Base-by-base conservation (phyloP, 2,329 filamentous ascomycete species). In the Fonsecaea nubica region DNA sequence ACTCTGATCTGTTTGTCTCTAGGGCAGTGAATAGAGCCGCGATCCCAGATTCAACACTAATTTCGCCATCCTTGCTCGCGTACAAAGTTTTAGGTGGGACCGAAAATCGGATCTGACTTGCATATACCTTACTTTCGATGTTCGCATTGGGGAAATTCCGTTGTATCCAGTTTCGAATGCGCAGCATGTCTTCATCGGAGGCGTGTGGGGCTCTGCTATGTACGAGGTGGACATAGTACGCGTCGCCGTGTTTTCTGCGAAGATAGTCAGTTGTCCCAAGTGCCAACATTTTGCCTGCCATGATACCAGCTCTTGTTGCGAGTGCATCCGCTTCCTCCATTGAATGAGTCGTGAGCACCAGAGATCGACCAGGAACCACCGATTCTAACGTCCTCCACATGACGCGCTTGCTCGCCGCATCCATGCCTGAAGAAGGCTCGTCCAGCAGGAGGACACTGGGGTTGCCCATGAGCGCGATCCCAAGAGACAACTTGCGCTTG, bases 271-370 rank as follows among this genome's bases (percentile, higher is more conserved):
- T 89, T 0, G 89, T 90, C 3, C 93, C 93, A 8, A 95, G 83
- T 0, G 93, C 93, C 25, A 97, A 83, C 92, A 97, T 96, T 36
- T 89, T 85, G 72, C 87, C 86, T 8, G 93, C 92, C 79, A 98
- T 88, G 71, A 98, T 97, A 12, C 92, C 94, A 0, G 91, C 92
- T 1, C 92, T 86, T 35, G 88, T 88, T 0, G 93, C 93, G 2
- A 98, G 83, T 0, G 93, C 93, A 74, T 96, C 92, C 0, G 93
- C 94, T 79, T 97, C 94, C 77, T 97, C 93, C 93, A 97, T 97
- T 57, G 88, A 92, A 77, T 98, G 94, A 0, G 94, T 97, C 0
- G 94, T 97, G 18, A 98, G 85, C 1, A 98, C 83, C 15, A 97
- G 87, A 0, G 90, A 91, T n/a, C 93, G 86, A 0, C 92, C 92